These are phyloP conservation scores for Mycena galericulata DNA, from an alignment of 768 basidiomycete species.

Conservation along the genomic window DNA sequence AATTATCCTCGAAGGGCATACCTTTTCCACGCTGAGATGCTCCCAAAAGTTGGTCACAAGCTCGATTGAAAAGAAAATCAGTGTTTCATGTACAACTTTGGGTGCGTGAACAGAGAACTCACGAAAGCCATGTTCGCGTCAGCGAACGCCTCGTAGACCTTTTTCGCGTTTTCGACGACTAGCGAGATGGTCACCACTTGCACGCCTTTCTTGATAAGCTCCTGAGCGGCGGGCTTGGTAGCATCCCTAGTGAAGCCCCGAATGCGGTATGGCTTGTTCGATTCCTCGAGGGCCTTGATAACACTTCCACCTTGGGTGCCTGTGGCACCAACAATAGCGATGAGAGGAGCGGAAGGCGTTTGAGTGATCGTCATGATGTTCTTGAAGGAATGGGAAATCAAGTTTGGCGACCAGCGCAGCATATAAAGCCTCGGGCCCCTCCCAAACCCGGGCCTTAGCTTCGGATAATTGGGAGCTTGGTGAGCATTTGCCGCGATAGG, in stretches of 20 bases:
- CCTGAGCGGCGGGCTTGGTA: slow-evolving; percentile 3
- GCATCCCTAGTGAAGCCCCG: slow-evolving; percentile 19
- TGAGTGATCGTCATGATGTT: slow-evolving; percentile 16
- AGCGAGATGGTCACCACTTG: slow-evolving; percentile 14
- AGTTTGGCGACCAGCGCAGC: too few species aligned
- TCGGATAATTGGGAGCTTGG: too few species aligned
- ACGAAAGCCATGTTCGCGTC: slow-evolving; percentile 22
- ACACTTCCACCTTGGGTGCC: slow-evolving; percentile 27
- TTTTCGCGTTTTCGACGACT: slow-evolving; percentile 4
- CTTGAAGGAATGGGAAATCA: too few species aligned
- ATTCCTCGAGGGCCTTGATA: slow-evolving; percentile 8
- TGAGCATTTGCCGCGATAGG: too few species aligned
- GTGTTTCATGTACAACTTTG: neutral
- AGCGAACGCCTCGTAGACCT: slow-evolving; percentile 6
- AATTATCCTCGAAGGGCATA: neutral
- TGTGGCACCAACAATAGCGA: slow-evolving; percentile 18
- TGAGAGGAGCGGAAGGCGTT: slow-evolving; percentile 11
- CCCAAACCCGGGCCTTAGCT: too few species aligned
- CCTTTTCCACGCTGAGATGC: neutral
- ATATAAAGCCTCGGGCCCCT: too few species aligned
- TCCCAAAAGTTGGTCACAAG: slow-evolving; percentile 26
- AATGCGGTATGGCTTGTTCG: slow-evolving; percentile 24
- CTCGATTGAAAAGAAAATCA: neutral
- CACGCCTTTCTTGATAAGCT: neutral
- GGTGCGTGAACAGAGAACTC: too few species aligned